Conservation (phyloP, 306 rosid genomes). For the Parietaria judaica region DNA sequence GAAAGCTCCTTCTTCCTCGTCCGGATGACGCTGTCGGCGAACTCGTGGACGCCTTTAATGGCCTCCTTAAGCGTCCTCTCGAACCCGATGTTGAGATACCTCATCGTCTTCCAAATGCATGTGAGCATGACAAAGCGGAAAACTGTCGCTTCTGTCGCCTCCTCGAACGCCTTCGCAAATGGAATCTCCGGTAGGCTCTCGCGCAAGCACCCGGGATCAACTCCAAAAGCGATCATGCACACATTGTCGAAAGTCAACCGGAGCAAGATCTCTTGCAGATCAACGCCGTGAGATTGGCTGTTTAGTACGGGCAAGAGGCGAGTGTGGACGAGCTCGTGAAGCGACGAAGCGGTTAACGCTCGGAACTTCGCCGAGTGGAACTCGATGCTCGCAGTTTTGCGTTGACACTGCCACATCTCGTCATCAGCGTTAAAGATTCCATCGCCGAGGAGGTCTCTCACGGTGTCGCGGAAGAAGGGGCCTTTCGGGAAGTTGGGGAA, state of each 20-base stretch:
- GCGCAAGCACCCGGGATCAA: constrained; percentile 73
- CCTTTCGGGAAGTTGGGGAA: constrained; percentile 75
- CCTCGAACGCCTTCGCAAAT: constrained; percentile 83
- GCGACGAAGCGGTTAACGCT: constrained; percentile 43
- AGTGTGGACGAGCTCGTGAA: constrained; percentile 56
- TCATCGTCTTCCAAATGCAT: constrained; percentile 61
- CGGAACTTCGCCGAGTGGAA: constrained; percentile 76
- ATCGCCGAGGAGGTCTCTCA: constrained; percentile 62
- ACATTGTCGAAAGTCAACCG: constrained; percentile 85
- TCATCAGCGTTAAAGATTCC: constrained; percentile 78
- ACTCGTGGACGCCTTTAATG: constrained; percentile 58
- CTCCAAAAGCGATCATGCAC: constrained; percentile 90
- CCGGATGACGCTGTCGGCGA: constrained; percentile 62
- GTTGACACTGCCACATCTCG: constrained; percentile 72
- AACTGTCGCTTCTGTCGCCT: constrained; percentile 72
- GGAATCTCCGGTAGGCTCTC: constrained; percentile 50
- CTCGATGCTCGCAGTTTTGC: constrained; percentile 83
- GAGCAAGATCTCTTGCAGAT: constrained; percentile 70
- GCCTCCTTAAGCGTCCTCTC: constrained; percentile 55
- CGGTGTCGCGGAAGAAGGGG: constrained; percentile 50
- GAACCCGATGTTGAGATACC: constrained; percentile 52
- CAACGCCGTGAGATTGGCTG: constrained; percentile 22
- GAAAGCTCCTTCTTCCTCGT: constrained; percentile 66
- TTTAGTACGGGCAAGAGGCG: constrained; percentile 57
- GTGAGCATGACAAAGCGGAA: constrained; percentile 60